Percentiles rank a stretch among this genome's conserved stretches.
phyloP scores from a whole-genome alignment of 495 filamentous ascomycete species.

The Aspergillus campestris region DNA sequence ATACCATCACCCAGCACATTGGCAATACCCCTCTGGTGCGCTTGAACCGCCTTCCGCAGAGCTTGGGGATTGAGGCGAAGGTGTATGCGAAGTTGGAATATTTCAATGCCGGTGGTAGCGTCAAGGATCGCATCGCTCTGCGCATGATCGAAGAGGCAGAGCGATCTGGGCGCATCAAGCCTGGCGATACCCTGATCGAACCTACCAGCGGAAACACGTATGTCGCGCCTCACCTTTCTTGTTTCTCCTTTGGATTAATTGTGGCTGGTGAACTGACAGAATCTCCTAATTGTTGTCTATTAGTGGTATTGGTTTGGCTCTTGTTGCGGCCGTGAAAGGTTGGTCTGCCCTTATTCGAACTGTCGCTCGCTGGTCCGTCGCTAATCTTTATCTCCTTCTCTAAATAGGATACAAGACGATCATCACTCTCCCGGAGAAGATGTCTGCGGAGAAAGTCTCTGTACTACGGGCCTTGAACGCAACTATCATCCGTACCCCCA shows the following conservation, averaged over 20 bases:
- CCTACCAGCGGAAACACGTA: slow-evolving; percentile 95
- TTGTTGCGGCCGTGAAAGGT: slow-evolving; percentile 92
- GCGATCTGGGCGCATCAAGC: slow-evolving; percentile 83
- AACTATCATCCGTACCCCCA: slow-evolving; percentile 95
- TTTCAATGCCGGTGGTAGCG: slow-evolving; percentile 95
- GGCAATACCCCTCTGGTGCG: slow-evolving; percentile 92
- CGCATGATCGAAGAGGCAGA: slow-evolving; percentile 98
- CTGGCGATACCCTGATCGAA: slow-evolving; percentile 94
- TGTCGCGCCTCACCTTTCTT: slow-evolving; percentile 14
- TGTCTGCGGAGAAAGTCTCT: slow-evolving; percentile 95
- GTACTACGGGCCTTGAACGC: slow-evolving; percentile 89
- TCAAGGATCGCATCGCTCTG: slow-evolving; percentile 94
- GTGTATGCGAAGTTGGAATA: slow-evolving; percentile 94
- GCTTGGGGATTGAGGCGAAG: slow-evolving; percentile 76
- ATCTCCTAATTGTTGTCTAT: slow-evolving; percentile 14
- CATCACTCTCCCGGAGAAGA: slow-evolving; percentile 98
- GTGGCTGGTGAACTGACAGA: not conserved
- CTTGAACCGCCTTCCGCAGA: slow-evolving; percentile 84
- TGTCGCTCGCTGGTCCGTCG: not conserved
- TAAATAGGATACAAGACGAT: slow-evolving; percentile 68
- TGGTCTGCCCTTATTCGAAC: not conserved
- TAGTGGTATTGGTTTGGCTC: slow-evolving; percentile 86
- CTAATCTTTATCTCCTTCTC: not conserved
- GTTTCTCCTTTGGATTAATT: not conserved
- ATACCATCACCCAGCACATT: slow-evolving; percentile 61